A percentile compares a stretch with the other conserved stretches of the same genome.
phyloP scores from a whole-genome alignment of 768 basidiomycete species.

The Bullera alba region DNA sequence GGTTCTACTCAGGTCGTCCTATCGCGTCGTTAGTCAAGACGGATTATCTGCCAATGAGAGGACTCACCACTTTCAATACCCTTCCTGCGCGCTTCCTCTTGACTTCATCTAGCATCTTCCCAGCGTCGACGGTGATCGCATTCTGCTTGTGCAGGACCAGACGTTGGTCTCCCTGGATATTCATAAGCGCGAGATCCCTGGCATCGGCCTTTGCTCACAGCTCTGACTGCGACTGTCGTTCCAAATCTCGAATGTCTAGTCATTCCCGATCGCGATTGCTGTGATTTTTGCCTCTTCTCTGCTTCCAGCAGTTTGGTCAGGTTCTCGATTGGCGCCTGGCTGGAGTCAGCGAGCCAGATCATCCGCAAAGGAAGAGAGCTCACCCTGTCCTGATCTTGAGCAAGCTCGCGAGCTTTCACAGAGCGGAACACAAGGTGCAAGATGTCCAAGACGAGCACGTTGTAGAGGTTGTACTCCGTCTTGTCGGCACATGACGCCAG shows the following conservation, averaged over 20 bases:
- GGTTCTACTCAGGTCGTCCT: slow-evolving; percentile 32
- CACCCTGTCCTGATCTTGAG: slow-evolving; percentile 42
- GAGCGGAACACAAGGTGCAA: slow-evolving; percentile 83
- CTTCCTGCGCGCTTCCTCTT: slow-evolving; percentile 35
- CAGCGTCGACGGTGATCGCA: slow-evolving; percentile 56
- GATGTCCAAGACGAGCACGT: slow-evolving; percentile 85
- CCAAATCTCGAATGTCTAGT: slow-evolving; percentile 94
- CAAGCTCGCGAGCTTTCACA: slow-evolving; percentile 57
- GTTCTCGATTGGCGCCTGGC: slow-evolving; percentile 55
- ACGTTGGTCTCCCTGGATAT: slow-evolving; percentile 44
- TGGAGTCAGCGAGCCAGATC: no score
- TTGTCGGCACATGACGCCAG: slow-evolving; percentile 75
- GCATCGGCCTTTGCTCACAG: slow-evolving; percentile 41
- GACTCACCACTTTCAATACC: slow-evolving; percentile 23
- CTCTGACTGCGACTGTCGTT: slow-evolving; percentile 77
- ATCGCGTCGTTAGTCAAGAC: not conserved
- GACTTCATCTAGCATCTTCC: slow-evolving; percentile 37
- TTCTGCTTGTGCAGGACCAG: slow-evolving; percentile 76
- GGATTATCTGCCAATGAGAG: not conserved
- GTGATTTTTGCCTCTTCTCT: slow-evolving; percentile 63
- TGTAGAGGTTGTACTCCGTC: slow-evolving; percentile 74
- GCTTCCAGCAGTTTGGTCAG: slow-evolving; percentile 68
- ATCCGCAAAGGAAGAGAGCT: slow-evolving; percentile 10
- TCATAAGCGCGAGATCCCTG: not conserved
- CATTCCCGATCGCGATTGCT: slow-evolving; percentile 54